Conservation (phyloP, 2,329 filamentous ascomycete species). For the Pseudogymnoascus sp. region DNA sequence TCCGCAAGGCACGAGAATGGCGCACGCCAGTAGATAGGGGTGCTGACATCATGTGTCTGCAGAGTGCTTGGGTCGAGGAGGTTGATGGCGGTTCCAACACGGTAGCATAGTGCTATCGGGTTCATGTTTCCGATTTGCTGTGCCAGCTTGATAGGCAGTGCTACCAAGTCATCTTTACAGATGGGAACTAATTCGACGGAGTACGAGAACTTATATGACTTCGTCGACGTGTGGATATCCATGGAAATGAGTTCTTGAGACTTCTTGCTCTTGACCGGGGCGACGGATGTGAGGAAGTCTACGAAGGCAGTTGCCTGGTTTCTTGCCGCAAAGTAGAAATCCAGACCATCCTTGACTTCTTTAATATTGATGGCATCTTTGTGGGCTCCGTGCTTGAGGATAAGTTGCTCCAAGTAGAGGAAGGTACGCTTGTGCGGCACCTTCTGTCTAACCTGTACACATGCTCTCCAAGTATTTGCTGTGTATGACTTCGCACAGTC, state of each 20-base stretch:
- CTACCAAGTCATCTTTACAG: slow-evolving; percentile 96
- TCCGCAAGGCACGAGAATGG: slow-evolving; percentile 83
- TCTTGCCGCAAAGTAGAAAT: slow-evolving; percentile 86
- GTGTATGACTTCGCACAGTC: slow-evolving; percentile 96
- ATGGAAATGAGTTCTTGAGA: slow-evolving; percentile 90
- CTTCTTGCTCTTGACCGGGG: slow-evolving; percentile 72
- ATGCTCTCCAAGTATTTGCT: slow-evolving; percentile 88
- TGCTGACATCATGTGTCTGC: slow-evolving; percentile 78
- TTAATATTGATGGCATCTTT: slow-evolving; percentile 96
- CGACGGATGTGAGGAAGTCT: slow-evolving; percentile 79
- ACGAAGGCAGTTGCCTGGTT: slow-evolving; percentile 91
- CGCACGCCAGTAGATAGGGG: slow-evolving; percentile 80
- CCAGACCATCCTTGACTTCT: slow-evolving; percentile 89
- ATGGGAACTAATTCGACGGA: slow-evolving; percentile 86
- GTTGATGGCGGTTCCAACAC: slow-evolving; percentile 83
- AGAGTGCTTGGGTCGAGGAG: slow-evolving; percentile 86
- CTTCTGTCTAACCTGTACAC: slow-evolving; percentile 92
- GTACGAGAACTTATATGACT: slow-evolving; percentile 91
- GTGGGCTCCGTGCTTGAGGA: slow-evolving; percentile 88
- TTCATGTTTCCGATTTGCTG: slow-evolving; percentile 83
- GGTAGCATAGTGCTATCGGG: slow-evolving; percentile 77
- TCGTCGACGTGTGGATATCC: slow-evolving; percentile 83
- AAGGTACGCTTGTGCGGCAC: slow-evolving; percentile 90
- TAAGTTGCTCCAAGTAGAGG: slow-evolving; percentile 81
- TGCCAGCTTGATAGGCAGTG: slow-evolving; percentile 80